Percentiles rank a stretch among this genome's conserved stretches.
These are phyloP conservation scores for Quillaja saponaria DNA, from an alignment of 306 rosid genomes.

Conservation along the genomic window DNA sequence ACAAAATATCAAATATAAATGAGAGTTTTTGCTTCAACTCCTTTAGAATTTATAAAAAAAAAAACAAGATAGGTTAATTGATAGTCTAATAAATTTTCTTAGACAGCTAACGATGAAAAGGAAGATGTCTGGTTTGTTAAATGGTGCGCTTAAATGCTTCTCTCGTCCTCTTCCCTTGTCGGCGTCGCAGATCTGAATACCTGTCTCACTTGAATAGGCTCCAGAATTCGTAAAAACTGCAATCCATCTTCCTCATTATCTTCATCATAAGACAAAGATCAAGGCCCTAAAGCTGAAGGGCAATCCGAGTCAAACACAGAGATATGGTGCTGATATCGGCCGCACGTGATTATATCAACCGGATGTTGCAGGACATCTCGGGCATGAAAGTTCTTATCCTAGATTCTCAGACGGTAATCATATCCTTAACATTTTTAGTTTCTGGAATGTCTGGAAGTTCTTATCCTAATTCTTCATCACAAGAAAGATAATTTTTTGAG, in stretches of 20 bases:
- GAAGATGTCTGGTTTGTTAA: too few species aligned
- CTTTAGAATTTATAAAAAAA: too few species aligned
- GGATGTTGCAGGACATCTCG: constrained; percentile 95
- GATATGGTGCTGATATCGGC: constrained; percentile 77
- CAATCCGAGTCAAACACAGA: not conserved
- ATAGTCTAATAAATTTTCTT: too few species aligned
- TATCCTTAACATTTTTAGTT: constrained; percentile 10
- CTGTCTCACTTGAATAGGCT: too few species aligned
- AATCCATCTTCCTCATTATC: constrained; percentile 9
- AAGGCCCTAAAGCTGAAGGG: constrained; percentile 5
- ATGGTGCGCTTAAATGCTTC: too few species aligned
- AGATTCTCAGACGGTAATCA: constrained; percentile 85
- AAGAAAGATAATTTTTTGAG: too few species aligned
- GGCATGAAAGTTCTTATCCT: constrained; percentile 98
- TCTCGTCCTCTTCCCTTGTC: too few species aligned
- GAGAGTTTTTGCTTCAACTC: too few species aligned
- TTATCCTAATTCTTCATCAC: too few species aligned
- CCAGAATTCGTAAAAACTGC: constrained; percentile 9
- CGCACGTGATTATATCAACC: constrained; percentile 79
- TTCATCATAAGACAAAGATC: constrained; percentile 1
- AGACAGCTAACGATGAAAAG: too few species aligned
- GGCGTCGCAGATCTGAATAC: constrained; percentile 35
- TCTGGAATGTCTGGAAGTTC: constrained; percentile 11
- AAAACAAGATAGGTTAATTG: too few species aligned
- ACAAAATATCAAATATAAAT: too few species aligned